Evolutionary conservation across 2,329 filamentous ascomycete species (phyloP), one percentile per base, ranked within the genome.

Genomic region (Ceratocystis alfenasii): DNA sequence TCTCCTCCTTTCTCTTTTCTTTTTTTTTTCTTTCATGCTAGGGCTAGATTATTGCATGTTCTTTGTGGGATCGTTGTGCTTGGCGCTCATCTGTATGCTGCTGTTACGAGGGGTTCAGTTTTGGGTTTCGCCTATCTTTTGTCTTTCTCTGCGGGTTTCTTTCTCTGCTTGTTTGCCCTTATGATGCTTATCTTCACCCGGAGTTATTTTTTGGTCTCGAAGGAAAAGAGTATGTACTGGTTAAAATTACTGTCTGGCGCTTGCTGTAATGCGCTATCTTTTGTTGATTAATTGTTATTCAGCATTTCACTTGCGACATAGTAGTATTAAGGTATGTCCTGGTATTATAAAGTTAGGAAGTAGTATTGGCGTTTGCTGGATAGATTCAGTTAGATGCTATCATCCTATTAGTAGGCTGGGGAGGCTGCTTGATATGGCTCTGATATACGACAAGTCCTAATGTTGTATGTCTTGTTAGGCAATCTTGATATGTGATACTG

Each of bases 221-320:
- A 67, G 64, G 64, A 28, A 57, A 67, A 67, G 64, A 67, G 46
- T 62, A 67, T 57, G 65, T 57, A 64, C 30, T 62, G 36, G 36
- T 41, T 41, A 41, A 10, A 41, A 41, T 12, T 41, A 41, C 36
- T 41, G 36, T 41, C 36, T 41, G 65, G 62, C 60, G 60, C 59
- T 15, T 57, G 25, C 59, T 63, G 45, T 50, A 66, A 66, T 64
- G 63, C 62, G 10, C 36, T 1, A 59, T 57, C 46, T 53, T 64
- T 48, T 62, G 17, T 55, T 30, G 30, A 15, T 57, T 28, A 3
- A 41, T 41, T 41, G 10, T 41, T 41, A 12, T 41, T 41, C 36
- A 3, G 36, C 36, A 41, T 41, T 41, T 41, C 36, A 41, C 36
- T 41, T 41, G 36, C 36, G 10, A 41, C 36, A 41, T 41, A 12